Base-by-base conservation (phyloP, 257 asterid genomes). In the Lycium barbarum region DNA sequence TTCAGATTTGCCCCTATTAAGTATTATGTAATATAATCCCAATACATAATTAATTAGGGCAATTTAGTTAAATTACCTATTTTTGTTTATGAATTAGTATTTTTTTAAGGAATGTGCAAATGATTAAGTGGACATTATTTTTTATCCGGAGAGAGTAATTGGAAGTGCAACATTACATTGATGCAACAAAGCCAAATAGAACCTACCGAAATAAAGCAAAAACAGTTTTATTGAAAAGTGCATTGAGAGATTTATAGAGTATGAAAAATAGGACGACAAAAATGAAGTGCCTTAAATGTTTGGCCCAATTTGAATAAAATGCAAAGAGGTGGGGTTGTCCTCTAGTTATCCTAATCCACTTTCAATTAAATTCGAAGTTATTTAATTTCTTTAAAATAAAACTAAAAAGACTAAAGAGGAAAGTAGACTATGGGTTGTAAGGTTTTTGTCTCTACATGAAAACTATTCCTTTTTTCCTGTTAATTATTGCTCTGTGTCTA, bases 261-360 rank as follows among this genome's bases (percentile, higher is more conserved):
- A 7, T 8, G 47, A 49, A 78, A 78, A 78, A 53, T 14, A 53
- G 43, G 49, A 53, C 2, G 20, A 8, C 49, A 33, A 78, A 53
- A 78, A 53, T 53, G 26, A 78, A 51, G 15, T 78, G 33, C 33
- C 65, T 26, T 78, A 78, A 78, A 78, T 78, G 65, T 78, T 76
- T 54, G 66, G 65, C 65, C 65, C 82, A 26, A 78, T 14, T 78
- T 78, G 12, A 7, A 51, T 78, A 78, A 33, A 78, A 78, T 53
- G 82, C 82, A 53, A 78, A 53, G 49, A 7, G 58, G 82, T 33
- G 45, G 82, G 82, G 65, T 78, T 78, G 3, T 59, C 9, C 11
- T 10, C 12, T 59, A 59, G 3, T 11, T 59, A 78, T 53, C 66
- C 82, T 33, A 78, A 53, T 78, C 82, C 49, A 78, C 49, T 78